These are phyloP conservation scores for Kondoa subrosea DNA, from an alignment of 768 basidiomycete species.

Conservation along the genomic window DNA sequence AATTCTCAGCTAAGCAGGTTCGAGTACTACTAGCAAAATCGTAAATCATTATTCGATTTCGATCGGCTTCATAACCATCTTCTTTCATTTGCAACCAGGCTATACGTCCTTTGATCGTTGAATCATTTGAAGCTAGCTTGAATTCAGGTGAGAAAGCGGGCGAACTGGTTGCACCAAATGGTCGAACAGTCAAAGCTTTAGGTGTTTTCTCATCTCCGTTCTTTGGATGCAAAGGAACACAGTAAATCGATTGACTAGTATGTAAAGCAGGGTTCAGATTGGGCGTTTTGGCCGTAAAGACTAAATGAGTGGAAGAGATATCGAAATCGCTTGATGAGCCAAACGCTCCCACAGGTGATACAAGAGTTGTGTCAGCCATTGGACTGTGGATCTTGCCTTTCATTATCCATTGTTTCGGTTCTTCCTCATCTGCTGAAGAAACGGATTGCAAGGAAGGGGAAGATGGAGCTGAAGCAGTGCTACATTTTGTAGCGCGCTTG, in stretches of 20 bases:
- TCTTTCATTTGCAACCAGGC: conserved; percentile 76
- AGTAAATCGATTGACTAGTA: conserved; percentile 74
- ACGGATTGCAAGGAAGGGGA: conserved; percentile 12
- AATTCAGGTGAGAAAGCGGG: conserved; percentile 53
- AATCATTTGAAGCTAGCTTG: conserved; percentile 36
- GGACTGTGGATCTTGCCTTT: conserved; percentile 31
- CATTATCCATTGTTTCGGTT: conserved; percentile 45
- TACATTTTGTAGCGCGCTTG: conserved; percentile 29
- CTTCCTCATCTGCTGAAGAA: conserved; percentile 28
- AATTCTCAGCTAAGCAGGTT: conserved; percentile 57
- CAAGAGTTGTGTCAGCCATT: conserved; percentile 1
- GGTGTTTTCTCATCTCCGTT: conserved; percentile 34
- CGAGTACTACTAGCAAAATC: conserved; percentile 52
- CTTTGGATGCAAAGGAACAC: conserved; percentile 40
- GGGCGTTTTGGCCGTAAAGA: conserved; percentile 76
- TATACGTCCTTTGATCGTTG: conserved; percentile 22
- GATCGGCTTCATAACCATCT: conserved; percentile 80
- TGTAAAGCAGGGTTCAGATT: conserved; percentile 59
- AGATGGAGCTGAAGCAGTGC: not conserved
- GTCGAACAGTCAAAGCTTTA: conserved; percentile 64
- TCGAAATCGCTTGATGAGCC: conserved; percentile 71
- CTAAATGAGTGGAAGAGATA: conserved; percentile 49
- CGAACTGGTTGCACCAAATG: conserved; percentile 48
- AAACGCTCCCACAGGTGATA: conserved; percentile 60
- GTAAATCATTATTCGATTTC: conserved; percentile 50